A percentile compares a stretch with the other conserved stretches of the same genome.
Conservation (phyloP, 148 eudicot genomes). For the Talinum fruticosum region DNA sequence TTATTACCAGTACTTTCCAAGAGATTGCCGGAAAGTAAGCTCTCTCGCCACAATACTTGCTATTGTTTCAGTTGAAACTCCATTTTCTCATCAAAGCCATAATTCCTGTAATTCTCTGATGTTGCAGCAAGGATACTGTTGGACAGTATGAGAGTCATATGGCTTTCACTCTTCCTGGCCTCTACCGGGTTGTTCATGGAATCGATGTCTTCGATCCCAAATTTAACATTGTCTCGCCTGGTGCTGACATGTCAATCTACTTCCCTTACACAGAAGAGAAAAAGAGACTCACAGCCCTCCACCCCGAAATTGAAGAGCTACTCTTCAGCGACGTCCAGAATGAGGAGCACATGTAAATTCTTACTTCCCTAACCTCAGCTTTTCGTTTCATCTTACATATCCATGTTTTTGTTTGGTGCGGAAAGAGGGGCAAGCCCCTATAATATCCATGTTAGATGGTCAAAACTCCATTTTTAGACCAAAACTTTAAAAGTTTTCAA, state of each 20-base stretch:
- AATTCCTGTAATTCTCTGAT: conserved; percentile 2
- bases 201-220: conserved; percentile 95
- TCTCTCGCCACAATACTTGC: not conserved
- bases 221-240: conserved; percentile 95
- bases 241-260: conserved; percentile 86
- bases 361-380: not conserved
- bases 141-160: conserved; percentile 97
- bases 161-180: conserved; percentile 86
- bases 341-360: conserved; percentile 77
- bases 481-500: not conserved
- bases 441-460: too few relatives aligned
- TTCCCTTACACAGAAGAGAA: conserved; percentile 75
- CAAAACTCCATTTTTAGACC: not conserved
- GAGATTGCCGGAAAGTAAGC: conserved; percentile 95
- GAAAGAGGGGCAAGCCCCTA: too few relatives aligned
- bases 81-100: not conserved
- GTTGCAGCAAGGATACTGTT: conserved; percentile 84
- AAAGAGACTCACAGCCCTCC: conserved; percentile 70
- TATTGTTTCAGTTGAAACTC: not conserved
- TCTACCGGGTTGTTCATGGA: conserved; percentile 96
- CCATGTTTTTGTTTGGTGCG: too few relatives aligned
- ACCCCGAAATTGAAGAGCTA: conserved; percentile 85
- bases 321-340: conserved; percentile 73
- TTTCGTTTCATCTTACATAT: not conserved
- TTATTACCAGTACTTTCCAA: conserved; percentile 98